phyloP scores from a whole-genome alignment of 805 yeast genomes.

The Saccharomycopsis sp. region DNA sequence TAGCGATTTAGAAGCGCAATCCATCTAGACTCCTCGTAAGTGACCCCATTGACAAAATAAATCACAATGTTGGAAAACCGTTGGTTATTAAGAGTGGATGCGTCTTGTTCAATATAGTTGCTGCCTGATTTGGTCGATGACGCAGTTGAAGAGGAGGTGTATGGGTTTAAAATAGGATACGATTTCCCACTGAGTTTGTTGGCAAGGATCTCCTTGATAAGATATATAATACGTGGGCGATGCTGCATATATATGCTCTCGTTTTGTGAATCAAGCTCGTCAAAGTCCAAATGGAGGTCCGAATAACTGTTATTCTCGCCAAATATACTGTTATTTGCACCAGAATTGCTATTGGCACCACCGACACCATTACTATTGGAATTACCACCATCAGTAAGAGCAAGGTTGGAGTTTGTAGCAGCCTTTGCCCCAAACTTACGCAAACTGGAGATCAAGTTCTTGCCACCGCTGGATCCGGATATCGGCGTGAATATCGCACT shows the following conservation, averaged over 20 bases:
- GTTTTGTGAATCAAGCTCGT: conserved; percentile 31
- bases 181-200: conserved; percentile 34
- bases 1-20: conserved; percentile 62
- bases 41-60: conserved; percentile 80
- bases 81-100: conserved; percentile 24
- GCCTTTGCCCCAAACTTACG: conserved; percentile 1
- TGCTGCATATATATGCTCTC: conserved; percentile 90
- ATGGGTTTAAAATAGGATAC: conserved; percentile 40
- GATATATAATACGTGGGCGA: conserved; percentile 58
- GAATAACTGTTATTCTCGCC: conserved; percentile 18
- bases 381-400: conserved; percentile 19
- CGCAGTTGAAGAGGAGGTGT: background rate
- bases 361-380: conserved; percentile 2
- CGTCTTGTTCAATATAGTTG: conserved; percentile 4
- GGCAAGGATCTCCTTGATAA: conserved; percentile 36
- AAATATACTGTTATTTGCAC: background rate
- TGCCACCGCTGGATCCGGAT: background rate
- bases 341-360: background rate
- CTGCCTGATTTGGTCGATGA: conserved; percentile 19
- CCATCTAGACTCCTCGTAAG: conserved; percentile 86
- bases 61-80: conserved; percentile 61
- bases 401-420: conserved; percentile 27
- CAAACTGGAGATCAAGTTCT: background rate
- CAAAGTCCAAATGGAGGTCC: conserved; percentile 21
- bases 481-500: conserved; percentile 1